A percentile compares a stretch with the other conserved stretches of the same genome.
phyloP scores from a whole-genome alignment of 345 rosid genomes.

The Moringa oleifera region DNA sequence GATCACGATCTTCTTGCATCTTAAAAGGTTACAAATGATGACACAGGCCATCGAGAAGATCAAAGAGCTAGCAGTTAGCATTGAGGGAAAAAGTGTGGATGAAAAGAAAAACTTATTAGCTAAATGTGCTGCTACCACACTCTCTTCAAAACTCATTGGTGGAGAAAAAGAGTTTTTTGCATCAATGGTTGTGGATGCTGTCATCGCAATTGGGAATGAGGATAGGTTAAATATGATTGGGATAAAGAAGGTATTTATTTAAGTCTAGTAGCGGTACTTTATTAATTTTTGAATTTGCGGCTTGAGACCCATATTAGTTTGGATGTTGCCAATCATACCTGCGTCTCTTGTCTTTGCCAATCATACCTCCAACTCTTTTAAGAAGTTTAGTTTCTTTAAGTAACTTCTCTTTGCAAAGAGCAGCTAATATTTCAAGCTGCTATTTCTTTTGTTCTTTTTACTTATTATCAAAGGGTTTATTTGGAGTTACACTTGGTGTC shows the following conservation, averaged over 20 bases:
- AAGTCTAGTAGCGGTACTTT: too few relatives aligned
- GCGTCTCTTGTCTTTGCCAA: background rate
- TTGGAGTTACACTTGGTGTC: too few relatives aligned
- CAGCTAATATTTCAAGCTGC: too few relatives aligned
- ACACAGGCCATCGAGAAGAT: conserved; percentile 79
- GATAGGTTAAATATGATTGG: conserved; percentile 93
- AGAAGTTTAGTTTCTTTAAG: too few relatives aligned
- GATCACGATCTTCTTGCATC: background rate
- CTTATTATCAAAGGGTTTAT: too few relatives aligned
- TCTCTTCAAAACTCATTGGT: conserved; percentile 93
- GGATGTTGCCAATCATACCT: too few relatives aligned
- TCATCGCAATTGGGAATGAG: conserved; percentile 70
- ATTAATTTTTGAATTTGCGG: too few relatives aligned
- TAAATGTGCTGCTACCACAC: conserved; percentile 94
- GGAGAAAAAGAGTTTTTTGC: conserved; percentile 98
- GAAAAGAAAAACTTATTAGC: conserved; percentile 85
- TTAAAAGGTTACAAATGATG: background rate
- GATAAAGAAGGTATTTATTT: conserved; percentile 63
- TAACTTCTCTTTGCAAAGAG: too few relatives aligned
- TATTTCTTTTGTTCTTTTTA: too few relatives aligned
- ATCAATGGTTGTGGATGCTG: conserved; percentile 92
- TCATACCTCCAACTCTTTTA: too few relatives aligned
- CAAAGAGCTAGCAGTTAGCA: conserved; percentile 75
- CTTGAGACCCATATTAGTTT: too few relatives aligned
- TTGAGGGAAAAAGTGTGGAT: conserved; percentile 84